Percentiles rank a stretch among this genome's conserved stretches.
Conservation (phyloP, 352 stramenopile species). For the Phytophthora europaea region DNA sequence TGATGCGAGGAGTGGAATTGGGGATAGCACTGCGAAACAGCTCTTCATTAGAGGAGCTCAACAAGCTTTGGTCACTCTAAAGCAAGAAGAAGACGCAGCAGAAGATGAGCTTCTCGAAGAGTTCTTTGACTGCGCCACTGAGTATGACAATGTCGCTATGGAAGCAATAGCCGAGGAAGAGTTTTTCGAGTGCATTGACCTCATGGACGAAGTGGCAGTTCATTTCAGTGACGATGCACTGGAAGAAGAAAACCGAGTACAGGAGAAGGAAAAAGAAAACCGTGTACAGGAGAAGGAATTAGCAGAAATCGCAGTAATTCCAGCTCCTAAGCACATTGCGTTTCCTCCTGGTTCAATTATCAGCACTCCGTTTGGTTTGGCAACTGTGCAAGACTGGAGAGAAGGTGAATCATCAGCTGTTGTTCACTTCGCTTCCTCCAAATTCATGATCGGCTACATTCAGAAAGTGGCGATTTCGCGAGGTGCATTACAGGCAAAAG, state of each 20-base stretch:
- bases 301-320: slow-evolving; percentile 6
- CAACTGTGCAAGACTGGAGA: slow-evolving; percentile 63
- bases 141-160: slow-evolving; percentile 63
- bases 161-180: slow-evolving; percentile 85
- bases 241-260: slow-evolving; percentile 26
- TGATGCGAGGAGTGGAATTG: slow-evolving; percentile 7
- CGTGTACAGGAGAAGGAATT: slow-evolving; percentile 16
- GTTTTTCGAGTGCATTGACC: slow-evolving; percentile 87
- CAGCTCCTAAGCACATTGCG: slow-evolving; percentile 7
- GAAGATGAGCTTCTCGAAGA: slow-evolving; percentile 81
- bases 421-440: slow-evolving; percentile 52
- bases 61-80: slow-evolving; percentile 45
- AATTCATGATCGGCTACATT: slow-evolving; percentile 66
- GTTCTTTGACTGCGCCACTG: slow-evolving; percentile 83
- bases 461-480: slow-evolving; percentile 68
- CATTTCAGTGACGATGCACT: slow-evolving; percentile 46
- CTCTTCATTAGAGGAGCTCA: slow-evolving; percentile 27
- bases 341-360: slow-evolving; percentile 73
- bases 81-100: slow-evolving; percentile 41
- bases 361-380: slow-evolving; percentile 75
- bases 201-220: slow-evolving; percentile 62
- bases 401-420: slow-evolving; percentile 42
- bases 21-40: slow-evolving; percentile 20
- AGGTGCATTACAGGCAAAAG: slow-evolving; percentile 64
- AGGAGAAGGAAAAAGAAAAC: slow-evolving; percentile 30